Evolutionary conservation across 202 grass and related monocot species (phyloP), one percentile per base, ranked within the genome.

Genomic region (Schoenoplectus triqueter): DNA sequence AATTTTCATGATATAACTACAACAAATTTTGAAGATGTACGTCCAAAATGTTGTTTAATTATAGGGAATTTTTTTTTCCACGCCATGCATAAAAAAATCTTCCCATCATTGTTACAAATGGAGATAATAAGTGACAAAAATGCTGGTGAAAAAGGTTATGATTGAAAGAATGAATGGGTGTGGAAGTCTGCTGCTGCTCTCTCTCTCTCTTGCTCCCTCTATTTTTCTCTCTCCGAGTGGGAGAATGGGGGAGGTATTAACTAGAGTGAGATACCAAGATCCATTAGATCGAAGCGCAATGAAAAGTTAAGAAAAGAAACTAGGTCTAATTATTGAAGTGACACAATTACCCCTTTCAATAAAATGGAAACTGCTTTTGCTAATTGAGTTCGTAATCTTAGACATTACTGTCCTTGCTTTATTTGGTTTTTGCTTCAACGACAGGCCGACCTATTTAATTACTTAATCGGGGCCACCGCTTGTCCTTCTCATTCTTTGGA

Each of bases 111-210:
- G 63, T 70, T 56, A 42, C 14, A 10, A 70, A 83, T 83, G 81
- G 81, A 83, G 81, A 83, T 66, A 55, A 57, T 68, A 83, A 83
- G 48, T 70, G 64, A 31, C 64, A 59, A 70, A 54, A 13, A 73
- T 79, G 78, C 55, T 82, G 84, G 81, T 86, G 84, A 80, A 68
- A 66, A 65, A 85, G 78, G 80, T 84, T 84, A 91, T 91, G 84
- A 95, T 95, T 93, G 88, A 93, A 89, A 84, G 86, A 92, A 92
- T 92, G 85, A 91, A 92, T 93, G 95, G 92, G 87, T 89, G 88
- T 89, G 88, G 86, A 87, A 89, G 69, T 84, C 86, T 82, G 74
- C 72, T 18, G 6, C 8, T 80, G 69, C 68, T 66, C 76, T 75
- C 4, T 82, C 82, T 31, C 31, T 75, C 44, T 72, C 69, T n/a